Conservation (phyloP, 148 eudicot species). For the Rhododendron ferrugineum region DNA sequence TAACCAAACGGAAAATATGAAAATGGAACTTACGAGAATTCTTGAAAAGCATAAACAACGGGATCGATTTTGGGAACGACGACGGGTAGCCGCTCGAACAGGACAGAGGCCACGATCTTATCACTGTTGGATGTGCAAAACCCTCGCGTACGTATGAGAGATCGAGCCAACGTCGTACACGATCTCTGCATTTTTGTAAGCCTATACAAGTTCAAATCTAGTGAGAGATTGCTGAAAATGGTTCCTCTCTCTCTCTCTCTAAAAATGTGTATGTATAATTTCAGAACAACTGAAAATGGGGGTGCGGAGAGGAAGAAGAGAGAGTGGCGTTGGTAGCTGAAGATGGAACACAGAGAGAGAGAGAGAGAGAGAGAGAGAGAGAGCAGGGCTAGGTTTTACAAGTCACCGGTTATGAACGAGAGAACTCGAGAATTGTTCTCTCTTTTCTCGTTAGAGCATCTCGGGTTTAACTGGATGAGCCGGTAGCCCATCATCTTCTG, state of each 20-base stretch:
- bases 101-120: slow-evolving; percentile 75
- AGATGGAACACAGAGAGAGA: too few species aligned
- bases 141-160: slow-evolving; percentile 20
- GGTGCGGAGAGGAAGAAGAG: neutral
- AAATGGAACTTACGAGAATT: slow-evolving; percentile 67
- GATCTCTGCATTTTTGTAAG: slow-evolving; percentile 30
- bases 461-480: neutral
- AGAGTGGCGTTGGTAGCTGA: neutral
- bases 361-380: too few species aligned
- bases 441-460: neutral
- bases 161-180: slow-evolving; percentile 15
- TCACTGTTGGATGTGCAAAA: slow-evolving; percentile 35
- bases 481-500: neutral
- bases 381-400: neutral
- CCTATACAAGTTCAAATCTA: neutral
- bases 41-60: slow-evolving; percentile 77
- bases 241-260: neutral
- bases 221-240: neutral
- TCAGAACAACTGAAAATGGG: neutral
- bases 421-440: too few species aligned
- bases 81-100: slow-evolving; percentile 85
- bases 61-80: slow-evolving; percentile 91
- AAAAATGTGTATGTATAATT: neutral
- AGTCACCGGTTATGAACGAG: neutral
- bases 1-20: neutral